Percentiles rank a stretch among this genome's conserved stretches.
These are phyloP conservation scores for Penicillium desertorum DNA, from an alignment of 495 filamentous ascomycete species.

Conservation along the genomic window DNA sequence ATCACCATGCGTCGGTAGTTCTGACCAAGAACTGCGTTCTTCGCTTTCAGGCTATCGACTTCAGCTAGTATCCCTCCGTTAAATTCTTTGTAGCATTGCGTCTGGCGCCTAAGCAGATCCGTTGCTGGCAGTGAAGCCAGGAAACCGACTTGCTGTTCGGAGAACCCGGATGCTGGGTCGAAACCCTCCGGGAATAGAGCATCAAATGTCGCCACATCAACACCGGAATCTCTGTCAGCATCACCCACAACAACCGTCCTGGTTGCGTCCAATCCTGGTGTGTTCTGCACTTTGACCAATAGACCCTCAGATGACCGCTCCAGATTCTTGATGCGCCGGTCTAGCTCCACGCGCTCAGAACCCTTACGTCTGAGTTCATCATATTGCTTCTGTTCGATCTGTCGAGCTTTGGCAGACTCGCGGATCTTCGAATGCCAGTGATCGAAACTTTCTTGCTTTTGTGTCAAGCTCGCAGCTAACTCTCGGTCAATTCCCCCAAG, in stretches of 20 bases:
- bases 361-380: conserved; percentile 62
- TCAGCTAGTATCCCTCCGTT: conserved; percentile 40
- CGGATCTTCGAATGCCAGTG: conserved; percentile 72
- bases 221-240: conserved; percentile 53
- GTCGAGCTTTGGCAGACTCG: conserved; percentile 72
- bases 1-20: conserved; percentile 52
- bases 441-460: conserved; percentile 81
- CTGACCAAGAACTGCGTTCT: conserved; percentile 47
- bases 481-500: conserved; percentile 69
- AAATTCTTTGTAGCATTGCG: conserved; percentile 36
- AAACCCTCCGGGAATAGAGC: conserved; percentile 38
- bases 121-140: conserved; percentile 32
- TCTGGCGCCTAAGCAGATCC: conserved; percentile 30
- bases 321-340: conserved; percentile 61
- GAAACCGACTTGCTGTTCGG: conserved; percentile 39
- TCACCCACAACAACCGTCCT: conserved; percentile 45
- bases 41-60: conserved; percentile 41
- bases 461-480: conserved; percentile 70
- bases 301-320: conserved; percentile 54
- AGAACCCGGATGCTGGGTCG: conserved; percentile 39
- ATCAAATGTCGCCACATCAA: conserved; percentile 43
- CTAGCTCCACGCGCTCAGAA: conserved; percentile 57
- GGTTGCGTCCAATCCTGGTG: conserved; percentile 32
- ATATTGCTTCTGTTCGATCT: conserved; percentile 68
- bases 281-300: conserved; percentile 35